These are phyloP conservation scores for Thielaviopsis populi DNA, from an alignment of 2,329 filamentous ascomycete species.

Conservation along the genomic window DNA sequence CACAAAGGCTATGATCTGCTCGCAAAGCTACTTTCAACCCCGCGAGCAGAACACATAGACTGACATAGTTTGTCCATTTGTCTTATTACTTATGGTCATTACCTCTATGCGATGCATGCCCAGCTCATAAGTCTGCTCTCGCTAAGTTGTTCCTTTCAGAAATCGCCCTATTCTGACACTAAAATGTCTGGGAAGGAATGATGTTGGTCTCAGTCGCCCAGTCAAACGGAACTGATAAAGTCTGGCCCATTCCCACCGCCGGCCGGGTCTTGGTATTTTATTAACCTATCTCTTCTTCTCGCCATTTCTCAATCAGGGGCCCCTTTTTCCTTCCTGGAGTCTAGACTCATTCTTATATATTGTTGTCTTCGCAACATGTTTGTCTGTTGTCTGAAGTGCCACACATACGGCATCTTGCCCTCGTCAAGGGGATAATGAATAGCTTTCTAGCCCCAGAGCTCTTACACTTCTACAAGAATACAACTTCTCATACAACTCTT, in stretches of 20 bases:
- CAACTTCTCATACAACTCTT: not conserved
- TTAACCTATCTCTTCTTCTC: too few species aligned
- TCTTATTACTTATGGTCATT: constrained; percentile 11
- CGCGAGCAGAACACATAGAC: not conserved
- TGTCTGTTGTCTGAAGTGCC: not conserved
- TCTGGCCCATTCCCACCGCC: not conserved
- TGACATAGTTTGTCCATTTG: not conserved
- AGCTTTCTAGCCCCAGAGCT: not conserved
- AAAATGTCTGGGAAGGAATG: not conserved
- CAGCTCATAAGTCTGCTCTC: constrained; percentile 8
- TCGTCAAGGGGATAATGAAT: not conserved
- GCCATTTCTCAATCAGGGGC: too few species aligned
- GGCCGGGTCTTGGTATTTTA: too few species aligned
- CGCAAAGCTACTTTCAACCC: not conserved
- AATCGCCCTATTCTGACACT: not conserved
- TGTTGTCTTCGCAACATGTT: not conserved
- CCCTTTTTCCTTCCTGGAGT: not conserved
- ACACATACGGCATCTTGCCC: not conserved
- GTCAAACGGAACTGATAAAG: not conserved
- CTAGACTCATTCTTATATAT: not conserved
- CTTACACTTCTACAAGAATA: not conserved
- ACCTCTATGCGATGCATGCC: constrained; percentile 12
- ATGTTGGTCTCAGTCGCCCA: not conserved
- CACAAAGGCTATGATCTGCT: not conserved
- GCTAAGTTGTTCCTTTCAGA: not conserved